These are phyloP conservation scores for Aaosphaeria pasadenensis DNA, from an alignment of 2,329 filamentous ascomycete genomes.

Conservation along the genomic window DNA sequence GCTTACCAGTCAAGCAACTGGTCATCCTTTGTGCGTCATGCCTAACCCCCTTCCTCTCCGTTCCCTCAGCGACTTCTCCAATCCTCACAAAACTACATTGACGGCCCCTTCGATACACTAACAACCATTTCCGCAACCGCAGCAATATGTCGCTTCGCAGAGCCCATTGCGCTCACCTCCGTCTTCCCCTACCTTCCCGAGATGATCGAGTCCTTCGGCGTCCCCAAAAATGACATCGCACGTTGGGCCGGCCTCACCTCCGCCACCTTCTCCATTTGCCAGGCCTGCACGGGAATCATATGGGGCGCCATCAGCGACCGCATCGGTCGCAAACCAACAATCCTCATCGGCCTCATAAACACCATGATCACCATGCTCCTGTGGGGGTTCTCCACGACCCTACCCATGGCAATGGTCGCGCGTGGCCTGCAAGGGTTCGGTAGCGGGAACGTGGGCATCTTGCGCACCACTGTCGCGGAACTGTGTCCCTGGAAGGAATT, in stretches of 20 bases:
- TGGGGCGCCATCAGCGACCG: constrained; percentile 84
- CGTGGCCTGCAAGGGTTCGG: constrained; percentile 77
- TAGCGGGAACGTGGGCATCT: constrained; percentile 84
- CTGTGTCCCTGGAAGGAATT: constrained; percentile 83
- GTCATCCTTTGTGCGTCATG: constrained; percentile 33
- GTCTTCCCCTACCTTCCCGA: constrained; percentile 89
- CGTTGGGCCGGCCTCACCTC: constrained; percentile 84
- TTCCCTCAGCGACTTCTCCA: not conserved
- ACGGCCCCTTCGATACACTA: not conserved
- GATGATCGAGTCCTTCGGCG: constrained; percentile 40
- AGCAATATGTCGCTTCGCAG: constrained; percentile 90
- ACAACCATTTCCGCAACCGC: constrained; percentile 36
- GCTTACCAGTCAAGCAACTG: constrained; percentile 39
- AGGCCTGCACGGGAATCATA: constrained; percentile 80
- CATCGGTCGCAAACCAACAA: constrained; percentile 79
- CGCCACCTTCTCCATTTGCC: constrained; percentile 71
- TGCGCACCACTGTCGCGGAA: constrained; percentile 88
- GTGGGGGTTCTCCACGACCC: constrained; percentile 78
- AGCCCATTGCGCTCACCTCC: constrained; percentile 88
- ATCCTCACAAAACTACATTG: not conserved
- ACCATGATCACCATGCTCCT: constrained; percentile 79
- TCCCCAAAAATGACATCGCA: constrained; percentile 40
- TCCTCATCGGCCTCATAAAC: constrained; percentile 69
- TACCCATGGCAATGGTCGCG: constrained; percentile 76
- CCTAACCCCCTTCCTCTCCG: not conserved